Evolutionary conservation across 768 basidiomycete genomes (phyloP), one percentile per base, ranked within the genome.

Genomic region (Amanita phalloides): DNA sequence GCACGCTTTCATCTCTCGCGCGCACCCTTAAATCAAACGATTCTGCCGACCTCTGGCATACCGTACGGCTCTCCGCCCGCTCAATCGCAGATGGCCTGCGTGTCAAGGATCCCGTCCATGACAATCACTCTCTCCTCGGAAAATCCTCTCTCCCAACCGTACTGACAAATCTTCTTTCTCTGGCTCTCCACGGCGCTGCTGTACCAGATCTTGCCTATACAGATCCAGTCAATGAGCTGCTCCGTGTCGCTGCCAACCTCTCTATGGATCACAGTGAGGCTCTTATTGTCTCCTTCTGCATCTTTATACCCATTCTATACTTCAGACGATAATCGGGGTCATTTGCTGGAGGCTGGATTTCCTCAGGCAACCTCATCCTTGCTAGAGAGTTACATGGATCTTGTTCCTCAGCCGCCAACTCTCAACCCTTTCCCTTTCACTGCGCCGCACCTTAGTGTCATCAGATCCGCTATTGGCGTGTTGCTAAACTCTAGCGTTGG

Each of bases 211-310:
- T 71, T 26, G 55, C 65, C n/a, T 74, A 72, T 53, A 71, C 78
- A 46, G 60, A 74, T 7, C 75, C 76, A 8, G 70, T 82, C 21
- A 77, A 77, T 54, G 86, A 91, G 62, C 66, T 90, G 28, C 75
- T 92, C 49, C 77, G 90, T 53, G 80, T 90, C 11, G 81, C 80
- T 23, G 90, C 90, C 10, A 92, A 92, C 65, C 66, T 92, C 14
- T 90, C 86, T 64, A 82, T 89, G 68, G 87, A 92, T 62, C 87
- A 91, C 58, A 81, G 87, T 82, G 57, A 54, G 78, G 63, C 21
- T 17, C 13, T 26, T 36, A 41, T 45, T 37, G 42, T 35, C 28
- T 45, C 56, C 11, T 28, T 20, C 14, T 6, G 13, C 20, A 6
- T 30, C n/a, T 35, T 8, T 8, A 17, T 41, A 3, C 20, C 25